These are phyloP conservation scores for Venturia asperata DNA, from an alignment of 2,329 filamentous ascomycete species.

Conservation along the genomic window DNA sequence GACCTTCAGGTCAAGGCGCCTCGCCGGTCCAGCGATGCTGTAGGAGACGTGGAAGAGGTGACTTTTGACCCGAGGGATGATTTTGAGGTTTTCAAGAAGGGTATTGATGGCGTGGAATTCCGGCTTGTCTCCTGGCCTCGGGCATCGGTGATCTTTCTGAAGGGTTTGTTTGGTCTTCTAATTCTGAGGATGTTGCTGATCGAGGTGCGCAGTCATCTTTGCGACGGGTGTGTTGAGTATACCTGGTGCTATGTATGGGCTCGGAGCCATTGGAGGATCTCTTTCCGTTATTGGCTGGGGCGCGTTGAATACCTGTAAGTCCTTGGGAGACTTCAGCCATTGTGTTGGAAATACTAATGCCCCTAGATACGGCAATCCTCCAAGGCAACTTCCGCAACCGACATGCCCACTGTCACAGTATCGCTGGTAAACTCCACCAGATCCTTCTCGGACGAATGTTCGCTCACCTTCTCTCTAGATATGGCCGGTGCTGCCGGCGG, in stretches of 20 bases:
- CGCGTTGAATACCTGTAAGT: slow-evolving; percentile 40
- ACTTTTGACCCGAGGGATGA: slow-evolving; percentile 27
- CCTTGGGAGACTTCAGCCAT: background rate
- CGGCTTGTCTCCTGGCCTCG: slow-evolving; percentile 48
- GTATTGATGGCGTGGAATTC: slow-evolving; percentile 45
- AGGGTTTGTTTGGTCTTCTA: slow-evolving; percentile 28
- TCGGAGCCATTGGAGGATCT: slow-evolving; percentile 43
- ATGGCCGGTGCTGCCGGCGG: slow-evolving; percentile 51
- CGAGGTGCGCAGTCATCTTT: slow-evolving; percentile 35
- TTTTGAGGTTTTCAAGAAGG: slow-evolving; percentile 45
- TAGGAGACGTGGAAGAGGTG: slow-evolving; percentile 26
- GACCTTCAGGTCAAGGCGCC: slow-evolving; percentile 24
- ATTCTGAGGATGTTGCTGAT: background rate
- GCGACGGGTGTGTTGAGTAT: slow-evolving; percentile 44
- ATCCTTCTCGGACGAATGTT: slow-evolving; percentile 43
- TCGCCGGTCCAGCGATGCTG: slow-evolving; percentile 24
- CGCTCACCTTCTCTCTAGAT: slow-evolving; percentile 29
- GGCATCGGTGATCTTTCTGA: slow-evolving; percentile 48
- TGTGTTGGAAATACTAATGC: slow-evolving; percentile 4
- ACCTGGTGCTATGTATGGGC: slow-evolving; percentile 37
- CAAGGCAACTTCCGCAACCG: slow-evolving; percentile 47
- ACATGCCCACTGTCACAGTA: slow-evolving; percentile 46
- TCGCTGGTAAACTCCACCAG: slow-evolving; percentile 29
- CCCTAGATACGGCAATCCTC: slow-evolving; percentile 39
- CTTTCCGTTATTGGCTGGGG: slow-evolving; percentile 44